Evolutionary conservation across 176 grass and related monocot species (phyloP), one percentile per base, ranked within the genome.

Genomic region (Raddia guianensis): DNA sequence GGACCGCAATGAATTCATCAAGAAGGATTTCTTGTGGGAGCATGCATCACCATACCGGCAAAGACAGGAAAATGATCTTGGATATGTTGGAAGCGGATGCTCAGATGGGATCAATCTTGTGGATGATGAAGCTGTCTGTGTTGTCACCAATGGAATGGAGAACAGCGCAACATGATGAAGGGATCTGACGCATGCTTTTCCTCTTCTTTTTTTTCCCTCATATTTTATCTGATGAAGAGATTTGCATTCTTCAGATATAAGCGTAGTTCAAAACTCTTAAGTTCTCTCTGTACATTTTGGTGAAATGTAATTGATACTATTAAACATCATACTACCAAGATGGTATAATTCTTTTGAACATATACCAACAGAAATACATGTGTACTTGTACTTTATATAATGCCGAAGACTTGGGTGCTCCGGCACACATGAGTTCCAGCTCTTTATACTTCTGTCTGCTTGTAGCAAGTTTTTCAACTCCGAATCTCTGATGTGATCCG

Each of bases 261-360:
- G 60, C 60, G 49, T 78, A 58, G 50, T 18, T 66, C 4, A 50
- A 8, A 59, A 49, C 53, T 50, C 15, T n/a, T n/a, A 40, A 16
- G 11, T 13, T 78, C 12, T 72, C 14, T 14, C 15, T 89, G 76
- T 85, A 63, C 35, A 85, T 71, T 75, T 37, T 81, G 40, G 76
- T 70, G 70, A 64, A 45, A 45, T 85, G 76, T 70, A 63, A 50
- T 58, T 43, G 66, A 4, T 40, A 40, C 37, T 40, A 70, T 72
- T 21, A 37, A 58, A 59, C 67, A 58, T 70, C 13, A 46, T 27
- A 46, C 5, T 46, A 44, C 3, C 58, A 27, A 20, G 9, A 20
- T 9, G 42, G 6, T 60, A 19, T 32, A 20, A 71, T 71, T 81
- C 19, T 71, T 48, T 32, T 60, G 43, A 35, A 81, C 53, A 60